phyloP scores from a whole-genome alignment of 2,329 filamentous ascomycete genomes.

The Colletotrichum aenigma region DNA sequence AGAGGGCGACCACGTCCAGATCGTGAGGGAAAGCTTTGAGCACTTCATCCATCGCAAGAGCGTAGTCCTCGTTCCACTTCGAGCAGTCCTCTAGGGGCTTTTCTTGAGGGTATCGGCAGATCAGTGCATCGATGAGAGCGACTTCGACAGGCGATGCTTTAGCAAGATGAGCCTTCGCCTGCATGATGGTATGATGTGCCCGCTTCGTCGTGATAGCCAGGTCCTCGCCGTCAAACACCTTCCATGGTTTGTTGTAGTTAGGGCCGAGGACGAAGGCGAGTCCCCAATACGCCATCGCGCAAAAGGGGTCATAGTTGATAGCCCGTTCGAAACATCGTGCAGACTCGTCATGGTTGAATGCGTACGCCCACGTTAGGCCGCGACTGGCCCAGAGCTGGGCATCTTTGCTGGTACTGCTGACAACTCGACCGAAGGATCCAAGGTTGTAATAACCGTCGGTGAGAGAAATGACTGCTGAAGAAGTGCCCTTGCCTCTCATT shows the following conservation, averaged over 20 bases:
- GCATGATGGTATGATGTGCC: slow-evolving; percentile 48
- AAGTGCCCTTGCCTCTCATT: slow-evolving; percentile 15
- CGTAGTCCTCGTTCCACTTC: slow-evolving; percentile 62
- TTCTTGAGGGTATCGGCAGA: slow-evolving; percentile 62
- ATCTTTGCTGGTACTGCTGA: slow-evolving; percentile 55
- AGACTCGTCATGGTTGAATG: slow-evolving; percentile 78
- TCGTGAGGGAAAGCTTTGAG: slow-evolving; percentile 41
- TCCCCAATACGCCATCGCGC: slow-evolving; percentile 72
- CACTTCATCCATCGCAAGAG: slow-evolving; percentile 43
- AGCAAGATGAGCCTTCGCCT: slow-evolving; percentile 43
- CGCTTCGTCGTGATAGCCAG: slow-evolving; percentile 52
- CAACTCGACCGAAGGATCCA: slow-evolving; percentile 58
- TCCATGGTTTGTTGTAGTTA: slow-evolving; percentile 81
- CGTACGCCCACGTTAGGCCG: slow-evolving; percentile 75
- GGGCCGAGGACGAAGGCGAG: slow-evolving; percentile 74
- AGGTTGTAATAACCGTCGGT: slow-evolving; percentile 64
- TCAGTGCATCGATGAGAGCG: slow-evolving; percentile 67
- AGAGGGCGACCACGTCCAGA: slow-evolving; percentile 39
- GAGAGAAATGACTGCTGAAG: neutral
- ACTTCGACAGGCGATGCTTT: slow-evolving; percentile 56
- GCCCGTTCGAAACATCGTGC: slow-evolving; percentile 66
- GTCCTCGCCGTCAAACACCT: slow-evolving; percentile 68
- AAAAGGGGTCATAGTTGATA: slow-evolving; percentile 56
- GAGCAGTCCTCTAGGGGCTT: slow-evolving; percentile 52
- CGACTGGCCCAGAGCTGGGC: slow-evolving; percentile 74